Evolutionary conservation across 805 yeast genomes (phyloP).

Genomic region (Schwanniomyces vanrijiae): DNA sequence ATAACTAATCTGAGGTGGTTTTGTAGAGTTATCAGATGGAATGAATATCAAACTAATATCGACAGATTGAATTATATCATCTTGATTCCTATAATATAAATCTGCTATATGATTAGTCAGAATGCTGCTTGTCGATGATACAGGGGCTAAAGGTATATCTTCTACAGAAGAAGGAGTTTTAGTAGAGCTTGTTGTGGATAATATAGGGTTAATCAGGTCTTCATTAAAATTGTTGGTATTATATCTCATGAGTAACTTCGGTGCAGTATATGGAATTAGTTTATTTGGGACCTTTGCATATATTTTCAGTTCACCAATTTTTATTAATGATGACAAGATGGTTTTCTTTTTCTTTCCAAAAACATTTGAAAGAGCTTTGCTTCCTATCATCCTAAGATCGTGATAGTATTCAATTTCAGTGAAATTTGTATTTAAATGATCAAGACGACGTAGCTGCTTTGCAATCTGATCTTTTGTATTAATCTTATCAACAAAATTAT

Average conservation of each 20-base stretch:
- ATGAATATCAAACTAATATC: conserved; percentile 29
- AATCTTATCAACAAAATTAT: neutral
- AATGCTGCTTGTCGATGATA: conserved; percentile 4
- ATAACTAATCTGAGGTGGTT: conserved; percentile 34
- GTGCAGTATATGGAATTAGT: conserved; percentile 35
- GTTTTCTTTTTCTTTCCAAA: conserved; percentile 38
- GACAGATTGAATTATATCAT: conserved; percentile 19
- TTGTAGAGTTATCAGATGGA: conserved; percentile 16
- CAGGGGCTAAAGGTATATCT: conserved; percentile 2
- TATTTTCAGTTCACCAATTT: conserved; percentile 34
- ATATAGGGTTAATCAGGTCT: conserved; percentile 2
- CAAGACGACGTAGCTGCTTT: conserved; percentile 6
- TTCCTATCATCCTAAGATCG: conserved; percentile 29
- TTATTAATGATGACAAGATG: conserved; percentile 30
- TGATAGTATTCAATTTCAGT: conserved; percentile 9
- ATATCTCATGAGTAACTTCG: conserved; percentile 36
- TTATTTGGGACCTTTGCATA: conserved; percentile 33
- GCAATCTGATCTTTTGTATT: conserved; percentile 10
- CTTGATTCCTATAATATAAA: conserved; percentile 28
- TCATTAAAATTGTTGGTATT: conserved; percentile 23
- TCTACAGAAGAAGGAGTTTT: neutral
- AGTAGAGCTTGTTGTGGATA: neutral
- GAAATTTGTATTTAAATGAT: neutral
- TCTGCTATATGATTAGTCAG: conserved; percentile 21
- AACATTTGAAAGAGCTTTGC: conserved; percentile 18